These are phyloP conservation scores for Eutypa lata DNA, from an alignment of 2,329 filamentous ascomycete genomes.

Conservation along the genomic window DNA sequence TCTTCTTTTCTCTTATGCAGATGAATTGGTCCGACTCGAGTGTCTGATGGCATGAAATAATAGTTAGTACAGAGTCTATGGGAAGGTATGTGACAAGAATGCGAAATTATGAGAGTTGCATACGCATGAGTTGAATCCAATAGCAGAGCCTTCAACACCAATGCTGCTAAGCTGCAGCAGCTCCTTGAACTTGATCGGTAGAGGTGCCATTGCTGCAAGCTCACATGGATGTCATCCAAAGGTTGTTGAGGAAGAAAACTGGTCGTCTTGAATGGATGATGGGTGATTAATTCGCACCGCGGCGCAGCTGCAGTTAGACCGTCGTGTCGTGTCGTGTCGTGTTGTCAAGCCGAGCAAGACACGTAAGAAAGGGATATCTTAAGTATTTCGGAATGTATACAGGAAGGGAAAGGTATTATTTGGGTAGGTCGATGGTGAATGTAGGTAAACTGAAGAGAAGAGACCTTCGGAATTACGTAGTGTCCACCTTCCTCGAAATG, in stretches of 20 bases:
- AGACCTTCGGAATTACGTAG: neutral
- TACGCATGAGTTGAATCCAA: slow-evolving; percentile 87
- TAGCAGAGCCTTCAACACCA: slow-evolving; percentile 47
- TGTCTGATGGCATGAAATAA: slow-evolving; percentile 58
- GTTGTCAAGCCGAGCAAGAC: neutral
- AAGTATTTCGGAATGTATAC: neutral
- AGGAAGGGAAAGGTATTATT: neutral
- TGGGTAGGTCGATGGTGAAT: neutral
- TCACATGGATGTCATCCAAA: slow-evolving; percentile 19
- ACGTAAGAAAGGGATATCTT: neutral
- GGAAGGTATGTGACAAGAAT: slow-evolving; percentile 7
- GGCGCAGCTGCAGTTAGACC: neutral
- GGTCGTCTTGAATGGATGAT: neutral
- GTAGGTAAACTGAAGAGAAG: neutral
- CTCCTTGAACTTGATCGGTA: slow-evolving; percentile 93
- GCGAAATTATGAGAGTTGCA: slow-evolving; percentile 40
- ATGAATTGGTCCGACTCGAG: slow-evolving; percentile 97
- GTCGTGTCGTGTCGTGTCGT: neutral
- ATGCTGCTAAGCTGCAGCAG: slow-evolving; percentile 64
- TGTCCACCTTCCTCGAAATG: neutral
- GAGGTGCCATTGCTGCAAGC: slow-evolving; percentile 54
- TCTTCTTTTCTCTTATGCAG: slow-evolving; percentile 93
- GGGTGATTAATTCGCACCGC: neutral
- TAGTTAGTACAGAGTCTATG: neutral
- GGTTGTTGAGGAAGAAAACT: neutral